These are phyloP conservation scores for Chlorella ohadii DNA, from an alignment of 139 green algal species.

Conservation along the genomic window DNA sequence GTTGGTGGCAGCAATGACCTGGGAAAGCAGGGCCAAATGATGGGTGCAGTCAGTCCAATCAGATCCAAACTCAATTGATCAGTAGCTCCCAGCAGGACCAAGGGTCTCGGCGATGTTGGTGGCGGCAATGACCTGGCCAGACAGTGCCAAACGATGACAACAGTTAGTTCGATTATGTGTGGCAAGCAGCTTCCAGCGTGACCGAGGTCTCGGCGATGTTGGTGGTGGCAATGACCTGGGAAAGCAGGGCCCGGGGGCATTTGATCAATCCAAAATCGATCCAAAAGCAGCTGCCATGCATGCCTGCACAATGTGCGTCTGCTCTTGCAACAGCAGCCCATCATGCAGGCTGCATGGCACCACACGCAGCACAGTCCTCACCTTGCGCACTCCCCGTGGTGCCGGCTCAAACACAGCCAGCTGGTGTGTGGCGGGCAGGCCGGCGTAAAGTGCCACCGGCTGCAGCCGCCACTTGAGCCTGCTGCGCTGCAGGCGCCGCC, in stretches of 20 bases:
- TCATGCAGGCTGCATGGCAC: background rate
- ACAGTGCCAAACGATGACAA: too few species aligned
- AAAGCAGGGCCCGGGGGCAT: too few species aligned
- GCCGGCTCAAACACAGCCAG: conserved; percentile 69
- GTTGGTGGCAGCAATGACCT: conserved; percentile 92
- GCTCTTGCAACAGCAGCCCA: too few species aligned
- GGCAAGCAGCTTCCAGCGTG: conserved; percentile 87
- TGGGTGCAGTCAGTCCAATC: too few species aligned
- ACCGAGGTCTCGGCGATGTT: conserved; percentile 94
- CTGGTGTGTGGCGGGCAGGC: conserved; percentile 78
- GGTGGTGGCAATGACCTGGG: conserved; percentile 86
- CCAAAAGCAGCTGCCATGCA: conserved; percentile 78
- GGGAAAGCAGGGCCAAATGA: too few species aligned
- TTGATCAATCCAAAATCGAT: too few species aligned
- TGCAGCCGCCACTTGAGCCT: conserved; percentile 47
- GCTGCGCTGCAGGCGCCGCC: conserved; percentile 42
- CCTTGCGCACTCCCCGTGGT: conserved; percentile 83
- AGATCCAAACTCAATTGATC: too few species aligned
- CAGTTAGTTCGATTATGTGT: too few species aligned
- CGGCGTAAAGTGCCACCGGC: conserved; percentile 79
- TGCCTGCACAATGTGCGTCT: too few species aligned
- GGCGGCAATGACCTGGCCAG: conserved; percentile 80
- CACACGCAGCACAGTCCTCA: conserved; percentile 18
- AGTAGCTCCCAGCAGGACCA: conserved; percentile 85
- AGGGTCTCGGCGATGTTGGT: conserved; percentile 95